Percentiles rank a stretch among this genome's conserved stretches.
Conservation (phyloP, 345 rosid genomes). For the Hibiscus mutabilis region DNA sequence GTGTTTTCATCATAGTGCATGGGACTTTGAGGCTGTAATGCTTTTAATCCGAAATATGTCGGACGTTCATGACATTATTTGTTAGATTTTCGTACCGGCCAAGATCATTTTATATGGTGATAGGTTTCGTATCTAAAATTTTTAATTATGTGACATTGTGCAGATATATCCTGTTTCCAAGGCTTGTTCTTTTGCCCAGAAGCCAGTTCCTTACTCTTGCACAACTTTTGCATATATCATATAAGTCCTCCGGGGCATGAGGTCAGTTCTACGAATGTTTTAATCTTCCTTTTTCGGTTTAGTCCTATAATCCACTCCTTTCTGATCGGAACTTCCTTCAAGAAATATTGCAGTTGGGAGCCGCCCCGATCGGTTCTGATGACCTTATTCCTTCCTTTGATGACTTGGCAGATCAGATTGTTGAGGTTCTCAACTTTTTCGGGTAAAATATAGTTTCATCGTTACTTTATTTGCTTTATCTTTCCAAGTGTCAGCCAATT, state of each 20-base stretch:
- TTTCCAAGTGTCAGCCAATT: slow-evolving; percentile 2
- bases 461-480: slow-evolving; percentile 1
- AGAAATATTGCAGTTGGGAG: slow-evolving; percentile 94
- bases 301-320: slow-evolving; percentile 35
- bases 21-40: neutral
- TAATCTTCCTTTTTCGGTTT: neutral
- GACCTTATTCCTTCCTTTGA: slow-evolving; percentile 70
- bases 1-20: neutral
- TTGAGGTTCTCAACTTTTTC: slow-evolving; percentile 87
- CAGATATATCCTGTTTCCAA: slow-evolving; percentile 91
- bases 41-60: neutral
- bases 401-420: slow-evolving; percentile 91
- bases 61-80: neutral
- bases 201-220: slow-evolving; percentile 84
- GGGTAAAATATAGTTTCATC: slow-evolving; percentile 41
- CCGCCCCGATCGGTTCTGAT: slow-evolving; percentile 48
- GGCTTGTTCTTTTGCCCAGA: slow-evolving; percentile 85
- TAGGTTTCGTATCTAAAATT: neutral
- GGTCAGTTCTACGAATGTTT: slow-evolving; percentile 41
- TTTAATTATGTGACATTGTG: slow-evolving; percentile 14
- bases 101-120: neutral
- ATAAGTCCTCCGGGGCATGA: slow-evolving; percentile 97
- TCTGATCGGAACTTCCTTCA: slow-evolving; percentile 55
- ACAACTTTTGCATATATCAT: slow-evolving; percentile 95
- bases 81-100: neutral